phyloP scores from a whole-genome alignment of 805 yeast species.

The Kazachstania viticola region DNA sequence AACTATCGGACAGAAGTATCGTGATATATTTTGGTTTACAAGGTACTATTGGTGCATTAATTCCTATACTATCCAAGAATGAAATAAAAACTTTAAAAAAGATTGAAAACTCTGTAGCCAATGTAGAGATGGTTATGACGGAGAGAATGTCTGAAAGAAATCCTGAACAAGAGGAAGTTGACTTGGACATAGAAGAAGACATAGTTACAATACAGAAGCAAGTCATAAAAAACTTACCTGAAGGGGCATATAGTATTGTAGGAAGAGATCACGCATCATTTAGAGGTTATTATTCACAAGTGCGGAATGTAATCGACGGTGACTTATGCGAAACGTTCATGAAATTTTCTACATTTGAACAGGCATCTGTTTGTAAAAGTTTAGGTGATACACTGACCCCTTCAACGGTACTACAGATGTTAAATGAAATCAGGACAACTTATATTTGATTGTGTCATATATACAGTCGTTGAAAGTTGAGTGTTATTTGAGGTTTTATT shows the following conservation, averaged over 20 bases:
- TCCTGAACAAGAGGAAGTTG: not conserved
- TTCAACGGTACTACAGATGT: constrained; percentile 11
- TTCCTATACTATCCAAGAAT: constrained; percentile 51
- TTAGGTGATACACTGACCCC: constrained; percentile 27
- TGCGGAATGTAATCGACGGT: constrained; percentile 72
- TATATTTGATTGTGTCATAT: constrained; percentile 19
- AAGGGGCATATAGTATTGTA: constrained; percentile 30
- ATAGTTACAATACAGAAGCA: not conserved
- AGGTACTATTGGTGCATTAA: constrained; percentile 67
- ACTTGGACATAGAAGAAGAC: not conserved
- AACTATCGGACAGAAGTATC: constrained; percentile 43
- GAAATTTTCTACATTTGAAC: constrained; percentile 14
- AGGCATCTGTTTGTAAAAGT: constrained; percentile 20
- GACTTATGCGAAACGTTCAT: constrained; percentile 60
- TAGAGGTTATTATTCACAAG: constrained; percentile 76
- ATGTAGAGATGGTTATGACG: constrained; percentile 3
- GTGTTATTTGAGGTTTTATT: too few relatives aligned
- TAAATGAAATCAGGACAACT: constrained; percentile 22
- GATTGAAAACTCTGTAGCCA: constrained; percentile 33
- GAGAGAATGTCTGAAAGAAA: constrained; percentile 2
- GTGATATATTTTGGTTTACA: constrained; percentile 65
- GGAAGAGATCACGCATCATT: constrained; percentile 60
- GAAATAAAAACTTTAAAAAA: constrained; percentile 50
- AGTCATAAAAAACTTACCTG: too few relatives aligned
- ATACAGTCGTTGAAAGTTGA: too few relatives aligned